Base-by-base conservation (phyloP, 768 basidiomycete genomes). In the Tylopilus rubrobrunneus region DNA sequence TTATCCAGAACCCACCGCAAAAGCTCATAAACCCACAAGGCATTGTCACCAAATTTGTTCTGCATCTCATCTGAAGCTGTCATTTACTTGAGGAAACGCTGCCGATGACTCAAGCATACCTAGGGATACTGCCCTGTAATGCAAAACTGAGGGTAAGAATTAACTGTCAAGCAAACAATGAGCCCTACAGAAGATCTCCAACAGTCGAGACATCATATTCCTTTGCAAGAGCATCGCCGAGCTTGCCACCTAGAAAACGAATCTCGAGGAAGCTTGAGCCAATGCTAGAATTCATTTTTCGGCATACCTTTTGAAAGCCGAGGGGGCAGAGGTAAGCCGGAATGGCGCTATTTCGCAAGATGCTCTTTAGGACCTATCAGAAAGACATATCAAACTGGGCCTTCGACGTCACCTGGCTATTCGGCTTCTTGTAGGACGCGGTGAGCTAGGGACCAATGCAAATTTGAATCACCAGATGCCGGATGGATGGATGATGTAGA, bases 21-120 rank as follows among this genome's bases (percentile, higher is more conserved):
- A 23, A 96, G 78, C 61, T 98, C 91, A 64, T 89, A 96, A 10
- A 98, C 81, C 97, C 97, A 98, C 12, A 95, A 78, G 0, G 86
- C 84, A 55, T 83, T 77, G 53, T 92, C 89, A 28, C 89, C 91
- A 50, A 92, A 90, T 63, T 85, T 89, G 51, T 70, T 75, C 65
- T 92, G 91, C 73, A 92, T 82, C 53, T 89, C 87, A 12, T 86
- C 89, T 90, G 5, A 49, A 25, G 52, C 23, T 41, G 23, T 25
- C 27, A 33, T 49, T 66, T 39, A 60, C 36, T 31, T 7, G 14
- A 14, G 27, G 53, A 45, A 7, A 7, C 29, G 40, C 41, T 49
- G n/a, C 29, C 17, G 40, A 23, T 41, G 45, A 48, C 14, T 33
- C 34, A 23, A 14, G 56, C 67, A 56, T 67, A 82, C 87, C 86